These are phyloP conservation scores for Fusarium mangiferae DNA, from an alignment of 2,329 filamentous ascomycete species.

Conservation along the genomic window DNA sequence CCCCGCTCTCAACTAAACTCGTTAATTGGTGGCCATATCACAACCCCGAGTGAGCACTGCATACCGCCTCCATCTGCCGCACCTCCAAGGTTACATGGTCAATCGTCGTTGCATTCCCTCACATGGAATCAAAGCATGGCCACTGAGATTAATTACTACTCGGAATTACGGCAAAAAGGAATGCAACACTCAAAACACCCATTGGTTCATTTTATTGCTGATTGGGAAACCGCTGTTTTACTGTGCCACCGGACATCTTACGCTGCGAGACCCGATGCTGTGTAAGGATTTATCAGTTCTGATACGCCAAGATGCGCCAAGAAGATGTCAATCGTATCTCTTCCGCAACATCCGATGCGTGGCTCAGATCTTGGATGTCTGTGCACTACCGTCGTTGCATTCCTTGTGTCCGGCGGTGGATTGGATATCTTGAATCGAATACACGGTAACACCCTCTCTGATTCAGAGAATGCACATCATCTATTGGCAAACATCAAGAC, in stretches of 20 bases:
- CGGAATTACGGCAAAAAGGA: neutral
- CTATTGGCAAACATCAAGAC: neutral
- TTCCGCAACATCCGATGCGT: conserved; percentile 11
- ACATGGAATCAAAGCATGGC: neutral
- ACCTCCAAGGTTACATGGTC: neutral
- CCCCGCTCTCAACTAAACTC: neutral
- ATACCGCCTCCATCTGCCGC: neutral
- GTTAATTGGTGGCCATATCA: neutral
- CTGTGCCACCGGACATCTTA: neutral
- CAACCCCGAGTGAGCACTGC: neutral
- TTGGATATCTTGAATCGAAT: neutral
- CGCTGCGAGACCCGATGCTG: neutral
- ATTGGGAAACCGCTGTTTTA: neutral
- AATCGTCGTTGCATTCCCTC: neutral
- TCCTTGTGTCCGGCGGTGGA: neutral
- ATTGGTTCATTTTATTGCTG: neutral
- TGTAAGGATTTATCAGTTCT: neutral
- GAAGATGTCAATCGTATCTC: neutral
- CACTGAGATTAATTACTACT: neutral
- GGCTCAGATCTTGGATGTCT: neutral
- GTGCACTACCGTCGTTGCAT: neutral
- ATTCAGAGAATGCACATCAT: neutral
- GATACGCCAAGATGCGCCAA: neutral
- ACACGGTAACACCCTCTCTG: neutral
- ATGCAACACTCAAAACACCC: neutral